These are phyloP conservation scores for Epichloe bromicola DNA, from an alignment of 2,329 filamentous ascomycete species.

Conservation along the genomic window DNA sequence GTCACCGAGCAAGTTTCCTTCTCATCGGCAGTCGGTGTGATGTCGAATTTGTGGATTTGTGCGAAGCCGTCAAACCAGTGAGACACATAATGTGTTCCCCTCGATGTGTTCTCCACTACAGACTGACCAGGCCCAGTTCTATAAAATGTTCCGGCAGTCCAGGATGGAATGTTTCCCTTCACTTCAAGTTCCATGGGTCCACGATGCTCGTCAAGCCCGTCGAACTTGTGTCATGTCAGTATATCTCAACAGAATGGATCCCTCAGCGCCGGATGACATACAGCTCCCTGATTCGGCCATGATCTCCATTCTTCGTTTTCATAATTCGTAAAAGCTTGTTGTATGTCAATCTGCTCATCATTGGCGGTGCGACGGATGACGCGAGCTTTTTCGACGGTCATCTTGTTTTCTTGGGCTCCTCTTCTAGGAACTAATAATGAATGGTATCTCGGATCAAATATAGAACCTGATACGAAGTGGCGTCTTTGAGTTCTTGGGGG, in stretches of 20 bases:
- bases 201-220: conserved; percentile 51
- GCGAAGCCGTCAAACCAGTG: conserved; percentile 79
- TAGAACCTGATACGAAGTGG: no score
- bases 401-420: background rate
- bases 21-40: conserved; percentile 30
- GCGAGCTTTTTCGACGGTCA: conserved; percentile 13
- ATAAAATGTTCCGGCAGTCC: conserved; percentile 59
- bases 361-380: conserved; percentile 15
- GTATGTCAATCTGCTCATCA: conserved; percentile 15
- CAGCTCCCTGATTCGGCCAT: conserved; percentile 36
- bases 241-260: background rate
- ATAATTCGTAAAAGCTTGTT: conserved; percentile 15
- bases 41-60: conserved; percentile 60
- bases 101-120: conserved; percentile 43
- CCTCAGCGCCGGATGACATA: conserved; percentile 12
- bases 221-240: conserved; percentile 43
- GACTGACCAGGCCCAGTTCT: conserved; percentile 60
- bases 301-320: conserved; percentile 22
- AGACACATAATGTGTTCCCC: conserved; percentile 45
- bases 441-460: no score
- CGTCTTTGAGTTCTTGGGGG: no score
- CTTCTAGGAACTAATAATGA: no score
- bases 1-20: conserved; percentile 30
- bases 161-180: conserved; percentile 54
- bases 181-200: conserved; percentile 51